A percentile compares a stretch with the other conserved stretches of the same genome.
Evolutionary conservation across 345 rosid species (phyloP).

Genomic region (Moricandia arvensis): DNA sequence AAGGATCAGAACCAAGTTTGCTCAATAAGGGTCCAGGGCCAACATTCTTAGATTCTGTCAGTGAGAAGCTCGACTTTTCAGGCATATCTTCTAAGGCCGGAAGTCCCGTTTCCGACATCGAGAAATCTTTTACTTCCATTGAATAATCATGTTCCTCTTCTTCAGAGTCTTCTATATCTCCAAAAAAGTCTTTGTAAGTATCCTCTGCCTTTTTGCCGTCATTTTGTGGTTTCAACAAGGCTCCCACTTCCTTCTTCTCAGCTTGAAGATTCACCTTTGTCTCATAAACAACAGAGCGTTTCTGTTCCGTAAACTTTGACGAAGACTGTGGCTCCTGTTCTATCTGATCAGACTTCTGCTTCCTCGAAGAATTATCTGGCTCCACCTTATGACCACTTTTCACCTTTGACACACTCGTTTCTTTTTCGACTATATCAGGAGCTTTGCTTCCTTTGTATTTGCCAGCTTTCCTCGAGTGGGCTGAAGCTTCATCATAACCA

Average conservation of each 20-base stretch:
- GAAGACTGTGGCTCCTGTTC: slow-evolving; percentile 49
- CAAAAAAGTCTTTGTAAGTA: slow-evolving; percentile 67
- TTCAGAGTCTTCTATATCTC: slow-evolving; percentile 63
- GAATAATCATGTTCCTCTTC: slow-evolving; percentile 52
- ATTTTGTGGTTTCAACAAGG: slow-evolving; percentile 45
- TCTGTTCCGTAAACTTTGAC: slow-evolving; percentile 41
- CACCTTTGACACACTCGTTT: slow-evolving; percentile 38
- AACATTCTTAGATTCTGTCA: slow-evolving; percentile 40
- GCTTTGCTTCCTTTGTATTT: slow-evolving; percentile 45
- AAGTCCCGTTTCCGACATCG: slow-evolving; percentile 44
- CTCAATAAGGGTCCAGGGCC: slow-evolving; percentile 38
- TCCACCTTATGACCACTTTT: slow-evolving; percentile 47
- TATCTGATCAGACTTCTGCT: slow-evolving; percentile 47
- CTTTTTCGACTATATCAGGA: slow-evolving; percentile 41
- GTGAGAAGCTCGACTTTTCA: slow-evolving; percentile 44
- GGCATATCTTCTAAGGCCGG: slow-evolving; percentile 32
- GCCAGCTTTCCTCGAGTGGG: slow-evolving; percentile 45
- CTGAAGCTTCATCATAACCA: slow-evolving; percentile 44
- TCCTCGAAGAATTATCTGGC: slow-evolving; percentile 38
- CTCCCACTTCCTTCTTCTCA: slow-evolving; percentile 48
- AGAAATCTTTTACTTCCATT: slow-evolving; percentile 43
- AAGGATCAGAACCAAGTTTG: slow-evolving; percentile 47
- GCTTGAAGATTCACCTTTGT: slow-evolving; percentile 46
- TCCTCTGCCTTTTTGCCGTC: slow-evolving; percentile 53
- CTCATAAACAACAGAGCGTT: too few relatives aligned